Conservation (phyloP, 768 basidiomycete genomes). For the Baorangia bicolor region DNA sequence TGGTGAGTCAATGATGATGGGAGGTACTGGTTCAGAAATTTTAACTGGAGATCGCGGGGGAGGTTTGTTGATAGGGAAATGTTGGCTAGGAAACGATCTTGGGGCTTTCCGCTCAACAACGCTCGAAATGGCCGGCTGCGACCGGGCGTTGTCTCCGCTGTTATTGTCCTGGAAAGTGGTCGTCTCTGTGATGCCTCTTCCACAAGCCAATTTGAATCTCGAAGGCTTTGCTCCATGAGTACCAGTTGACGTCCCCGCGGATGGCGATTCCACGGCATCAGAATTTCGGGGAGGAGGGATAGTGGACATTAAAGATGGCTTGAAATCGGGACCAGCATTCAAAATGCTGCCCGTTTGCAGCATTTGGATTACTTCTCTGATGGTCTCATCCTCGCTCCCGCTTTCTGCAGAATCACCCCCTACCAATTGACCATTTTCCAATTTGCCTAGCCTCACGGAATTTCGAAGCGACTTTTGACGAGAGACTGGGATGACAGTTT, state of each 20-base stretch:
- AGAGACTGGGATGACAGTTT: slow-evolving; percentile 43
- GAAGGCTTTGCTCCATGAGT: slow-evolving; percentile 39
- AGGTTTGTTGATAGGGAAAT: slow-evolving; percentile 20
- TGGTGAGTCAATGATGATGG: slow-evolving; percentile 19
- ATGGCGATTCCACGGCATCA: neutral
- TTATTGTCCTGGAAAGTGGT: slow-evolving; percentile 25
- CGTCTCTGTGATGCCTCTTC: neutral
- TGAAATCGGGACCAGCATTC: slow-evolving; percentile 51
- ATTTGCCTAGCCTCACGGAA: slow-evolving; percentile 55
- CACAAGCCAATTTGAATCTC: slow-evolving; percentile 43
- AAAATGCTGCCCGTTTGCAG: slow-evolving; percentile 50
- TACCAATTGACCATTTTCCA: slow-evolving; percentile 50
- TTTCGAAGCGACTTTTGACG: slow-evolving; percentile 48
- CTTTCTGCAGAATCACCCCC: slow-evolving; percentile 53
- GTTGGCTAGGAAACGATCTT: slow-evolving; percentile 4
- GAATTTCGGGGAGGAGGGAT: neutral
- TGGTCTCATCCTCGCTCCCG: slow-evolving; percentile 49
- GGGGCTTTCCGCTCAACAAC: slow-evolving; percentile 27
- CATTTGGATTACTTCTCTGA: slow-evolving; percentile 52
- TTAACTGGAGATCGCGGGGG: neutral
- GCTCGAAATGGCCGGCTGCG: slow-evolving; percentile 32
- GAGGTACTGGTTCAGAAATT: slow-evolving; percentile 2
- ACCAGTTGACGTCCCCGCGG: neutral
- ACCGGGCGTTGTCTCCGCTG: slow-evolving; percentile 31
- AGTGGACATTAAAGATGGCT: slow-evolving; percentile 2